Conservation (phyloP, 805 yeast genomes). For the Candida saitoana region DNA sequence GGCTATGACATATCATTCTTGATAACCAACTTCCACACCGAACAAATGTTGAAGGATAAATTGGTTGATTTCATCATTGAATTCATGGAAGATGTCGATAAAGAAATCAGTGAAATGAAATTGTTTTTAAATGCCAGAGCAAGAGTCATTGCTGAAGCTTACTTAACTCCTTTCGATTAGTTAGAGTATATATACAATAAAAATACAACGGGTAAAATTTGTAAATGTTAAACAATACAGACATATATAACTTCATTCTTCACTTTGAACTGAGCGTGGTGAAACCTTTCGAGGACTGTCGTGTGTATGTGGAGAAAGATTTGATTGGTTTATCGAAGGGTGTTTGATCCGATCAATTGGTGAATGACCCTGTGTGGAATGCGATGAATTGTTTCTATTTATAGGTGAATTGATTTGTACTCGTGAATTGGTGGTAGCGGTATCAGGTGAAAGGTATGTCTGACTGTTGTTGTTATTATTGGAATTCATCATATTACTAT, state of each 20-base stretch:
- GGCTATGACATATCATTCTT: conserved; percentile 93
- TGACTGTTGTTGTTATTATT: conserved; percentile 5
- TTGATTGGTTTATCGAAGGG: conserved; percentile 8
- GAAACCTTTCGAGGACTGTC: neutral
- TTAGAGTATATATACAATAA: neutral
- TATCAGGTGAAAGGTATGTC: conserved; percentile 18
- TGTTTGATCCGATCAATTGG: conserved; percentile 26
- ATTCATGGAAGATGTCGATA: conserved; percentile 98
- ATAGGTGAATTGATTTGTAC: conserved; percentile 6
- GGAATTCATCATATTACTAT: neutral
- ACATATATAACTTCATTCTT: too few species aligned
- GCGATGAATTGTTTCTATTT: conserved; percentile 21
- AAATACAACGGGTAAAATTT: too few species aligned
- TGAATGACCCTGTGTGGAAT: conserved; percentile 25
- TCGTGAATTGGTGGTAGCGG: conserved; percentile 12
- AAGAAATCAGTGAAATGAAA: conserved; percentile 98
- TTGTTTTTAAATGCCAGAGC: conserved; percentile 95
- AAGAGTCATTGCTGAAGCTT: conserved; percentile 95
- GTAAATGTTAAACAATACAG: too few species aligned
- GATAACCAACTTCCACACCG: conserved; percentile 91
- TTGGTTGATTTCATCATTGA: conserved; percentile 95
- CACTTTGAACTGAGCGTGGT: neutral
- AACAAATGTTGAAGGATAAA: conserved; percentile 91
- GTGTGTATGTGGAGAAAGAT: conserved; percentile 1
- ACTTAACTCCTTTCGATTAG: conserved; percentile 81